Evolutionary conservation across 2,329 filamentous ascomycete species (phyloP), one percentile per base, ranked within the genome.

Genomic region (Trichoderma breve): DNA sequence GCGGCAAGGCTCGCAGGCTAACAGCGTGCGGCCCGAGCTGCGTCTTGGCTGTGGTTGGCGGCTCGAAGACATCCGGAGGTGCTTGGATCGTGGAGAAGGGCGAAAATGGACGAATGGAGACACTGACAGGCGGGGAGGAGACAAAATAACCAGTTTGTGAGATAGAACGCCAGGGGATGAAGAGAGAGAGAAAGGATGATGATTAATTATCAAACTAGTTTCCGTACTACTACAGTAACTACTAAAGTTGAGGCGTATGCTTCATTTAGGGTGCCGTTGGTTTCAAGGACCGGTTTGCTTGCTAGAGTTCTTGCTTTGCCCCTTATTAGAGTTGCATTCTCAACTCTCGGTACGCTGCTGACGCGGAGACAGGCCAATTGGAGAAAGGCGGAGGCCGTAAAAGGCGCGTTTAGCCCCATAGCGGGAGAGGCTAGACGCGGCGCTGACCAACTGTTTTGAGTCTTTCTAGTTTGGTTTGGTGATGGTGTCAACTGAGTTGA

Each of bases 21-120:
- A 61, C 39, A 28, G 61, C 62, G 70, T 71, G 62, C 70, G 70
- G 51, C 69, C 61, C 21, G 69, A 60, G 47, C 21, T 34, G 30
- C 69, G 62, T 61, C 70, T 51, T 24, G 61, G 36, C 62, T 71
- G 70, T 65, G 70, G 70, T 67, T 71, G 70, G 70, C 70, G 70
- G 70, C 70, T 71, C 36, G 70, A 71, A 71, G 70, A 71, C 70
- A 71, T 71, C 62, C 70, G 70, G 70, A 28, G 26, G 39, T 15
- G 0, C 1, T 2, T 51, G 24, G 26, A 61, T 34, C 55, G 55
- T 57, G 55, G 55, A 51, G 34, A 61, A 60, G n/a, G 11, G 39
- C 36, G 26, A n/a, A n/a, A 21, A 8, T 24, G 36, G 51, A 30
- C 30, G 53, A 68, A 58, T 18, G 32, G 12, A 30, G 26, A 18